These are phyloP conservation scores for Ganoderma boninense DNA, from an alignment of 1,284 basidiomycete genomes.

Conservation along the genomic window DNA sequence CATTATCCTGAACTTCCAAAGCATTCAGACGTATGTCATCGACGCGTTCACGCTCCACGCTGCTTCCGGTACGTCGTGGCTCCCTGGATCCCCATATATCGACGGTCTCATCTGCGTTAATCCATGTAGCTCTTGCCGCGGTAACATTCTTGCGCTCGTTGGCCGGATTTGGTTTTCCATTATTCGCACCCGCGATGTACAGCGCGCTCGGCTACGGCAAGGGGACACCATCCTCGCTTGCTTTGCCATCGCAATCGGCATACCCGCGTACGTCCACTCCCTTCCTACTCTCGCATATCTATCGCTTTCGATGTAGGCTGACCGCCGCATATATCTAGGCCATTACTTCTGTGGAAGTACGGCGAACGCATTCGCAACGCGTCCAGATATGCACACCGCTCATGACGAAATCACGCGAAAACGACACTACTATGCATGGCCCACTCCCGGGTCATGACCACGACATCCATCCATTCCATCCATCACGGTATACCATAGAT, in stretches of 20 bases:
- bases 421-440: neutral
- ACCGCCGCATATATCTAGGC: conserved; percentile 41
- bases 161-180: conserved; percentile 72
- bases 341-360: conserved; percentile 62
- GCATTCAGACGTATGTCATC: conserved; percentile 70
- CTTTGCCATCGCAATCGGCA: conserved; percentile 63
- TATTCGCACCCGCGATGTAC: conserved; percentile 76
- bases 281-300: neutral
- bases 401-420: neutral
- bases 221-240: conserved; percentile 66
- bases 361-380: conserved; percentile 54
- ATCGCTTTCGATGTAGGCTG: neutral
- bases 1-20: conserved; percentile 63
- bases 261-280: conserved; percentile 61
- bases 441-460: neutral
- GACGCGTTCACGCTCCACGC: conserved; percentile 73
- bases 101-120: conserved; percentile 2
- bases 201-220: conserved; percentile 68
- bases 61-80: conserved; percentile 57
- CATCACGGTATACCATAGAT: neutral
- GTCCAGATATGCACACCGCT: conserved; percentile 35
- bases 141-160: conserved; percentile 64
- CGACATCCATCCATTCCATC: neutral
- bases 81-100: conserved; percentile 31
- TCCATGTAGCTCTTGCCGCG: conserved; percentile 59